These are phyloP conservation scores for Groenewaldozyma auringiensis DNA, from an alignment of 1,139 yeast species.

Conservation along the genomic window DNA sequence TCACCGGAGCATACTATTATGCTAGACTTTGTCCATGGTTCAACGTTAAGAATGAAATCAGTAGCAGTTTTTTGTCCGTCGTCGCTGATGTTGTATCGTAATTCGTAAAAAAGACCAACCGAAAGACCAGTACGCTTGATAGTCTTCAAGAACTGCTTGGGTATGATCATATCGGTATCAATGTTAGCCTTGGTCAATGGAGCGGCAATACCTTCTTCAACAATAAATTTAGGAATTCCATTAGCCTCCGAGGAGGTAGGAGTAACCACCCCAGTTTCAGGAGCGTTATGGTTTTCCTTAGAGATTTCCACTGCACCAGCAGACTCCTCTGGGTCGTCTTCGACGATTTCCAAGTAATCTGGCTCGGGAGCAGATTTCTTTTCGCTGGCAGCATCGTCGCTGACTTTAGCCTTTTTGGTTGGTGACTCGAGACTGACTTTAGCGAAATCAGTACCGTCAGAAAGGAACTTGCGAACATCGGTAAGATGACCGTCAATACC, in stretches of 20 bases:
- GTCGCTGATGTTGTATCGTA: constrained; percentile 50
- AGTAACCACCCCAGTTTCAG: constrained; percentile 31
- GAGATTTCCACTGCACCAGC: constrained; percentile 24
- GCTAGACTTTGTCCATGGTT: constrained; percentile 72
- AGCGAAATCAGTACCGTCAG: constrained; percentile 51
- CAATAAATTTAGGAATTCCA: constrained; percentile 70
- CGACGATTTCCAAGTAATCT: constrained; percentile 15
- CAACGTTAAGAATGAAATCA: constrained; percentile 80
- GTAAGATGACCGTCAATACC: constrained; percentile 86
- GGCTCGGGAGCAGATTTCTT: constrained; percentile 9
- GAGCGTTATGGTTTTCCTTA: constrained; percentile 16
- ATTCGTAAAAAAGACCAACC: constrained; percentile 85
- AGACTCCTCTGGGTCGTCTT: constrained; percentile 20
- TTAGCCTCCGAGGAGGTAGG: constrained; percentile 33
- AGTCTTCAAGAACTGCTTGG: constrained; percentile 94
- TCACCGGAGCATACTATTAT: constrained; percentile 89
- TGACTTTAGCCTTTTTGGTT: constrained; percentile 16
- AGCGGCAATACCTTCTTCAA: constrained; percentile 80
- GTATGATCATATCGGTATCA: constrained; percentile 97
- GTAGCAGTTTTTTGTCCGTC: constrained; percentile 70
- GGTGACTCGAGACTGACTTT: constrained; percentile 30
- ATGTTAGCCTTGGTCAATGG: constrained; percentile 92
- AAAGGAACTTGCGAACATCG: constrained; percentile 78
- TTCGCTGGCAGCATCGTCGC: constrained; percentile 8
- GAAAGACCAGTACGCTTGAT: constrained; percentile 93